A percentile compares a stretch with the other conserved stretches of the same genome.
Evolutionary conservation across 2,329 filamentous ascomycete genomes (phyloP).

Genomic region (Rutstroemia sp.): DNA sequence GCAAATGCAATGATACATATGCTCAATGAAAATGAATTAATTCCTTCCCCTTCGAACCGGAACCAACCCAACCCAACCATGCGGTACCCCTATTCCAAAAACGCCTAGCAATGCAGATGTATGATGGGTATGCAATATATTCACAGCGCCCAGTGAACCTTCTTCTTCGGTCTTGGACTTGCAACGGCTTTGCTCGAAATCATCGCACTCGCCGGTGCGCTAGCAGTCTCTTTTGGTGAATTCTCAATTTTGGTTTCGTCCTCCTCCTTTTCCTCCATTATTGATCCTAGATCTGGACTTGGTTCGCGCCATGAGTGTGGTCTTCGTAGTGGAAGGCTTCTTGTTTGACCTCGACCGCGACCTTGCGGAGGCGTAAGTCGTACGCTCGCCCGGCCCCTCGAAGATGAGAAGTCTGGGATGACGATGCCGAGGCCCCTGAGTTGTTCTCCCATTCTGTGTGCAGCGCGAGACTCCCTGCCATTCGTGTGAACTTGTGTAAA

Average conservation of each 20-base stretch:
- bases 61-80: background rate
- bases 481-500: constrained; percentile 17
- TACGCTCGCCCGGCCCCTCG: constrained; percentile 22
- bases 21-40: background rate
- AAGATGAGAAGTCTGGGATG: constrained; percentile 14
- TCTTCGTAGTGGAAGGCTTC: constrained; percentile 20
- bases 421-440: constrained; percentile 22
- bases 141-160: constrained; percentile 27
- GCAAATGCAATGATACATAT: background rate
- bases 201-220: constrained; percentile 14
- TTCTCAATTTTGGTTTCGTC: constrained; percentile 14
- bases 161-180: constrained; percentile 25
- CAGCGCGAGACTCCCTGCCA: constrained; percentile 17
- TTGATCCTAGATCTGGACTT: constrained; percentile 27
- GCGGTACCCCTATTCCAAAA: background rate
- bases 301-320: constrained; percentile 27
- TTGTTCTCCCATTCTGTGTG: constrained; percentile 10
- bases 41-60: background rate
- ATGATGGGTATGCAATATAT: background rate
- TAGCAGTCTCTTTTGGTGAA: constrained; percentile 8
- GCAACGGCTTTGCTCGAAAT: constrained; percentile 6
- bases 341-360: constrained; percentile 21
- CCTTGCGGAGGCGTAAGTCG: constrained; percentile 12
- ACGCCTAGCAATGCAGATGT: background rate
- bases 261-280: constrained; percentile 25